Base-by-base conservation (phyloP, 148 eudicot genomes). In the Camellia granthamiana region DNA sequence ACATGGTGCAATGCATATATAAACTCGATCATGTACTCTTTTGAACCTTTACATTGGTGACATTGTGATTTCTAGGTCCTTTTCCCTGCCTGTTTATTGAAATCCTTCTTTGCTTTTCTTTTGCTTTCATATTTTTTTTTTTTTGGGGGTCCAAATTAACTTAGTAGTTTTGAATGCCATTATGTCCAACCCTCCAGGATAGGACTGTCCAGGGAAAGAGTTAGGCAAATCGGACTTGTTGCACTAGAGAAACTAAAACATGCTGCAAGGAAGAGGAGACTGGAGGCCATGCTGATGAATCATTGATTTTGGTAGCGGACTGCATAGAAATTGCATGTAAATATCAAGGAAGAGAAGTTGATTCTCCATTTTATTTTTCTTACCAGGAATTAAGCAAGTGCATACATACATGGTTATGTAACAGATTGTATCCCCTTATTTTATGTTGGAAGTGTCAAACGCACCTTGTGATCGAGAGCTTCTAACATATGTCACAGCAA, bases 151-250 rank as follows among this genome's bases (percentile, higher is more conserved):
- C 76, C 56, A 46, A 19, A 49, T 14, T 12, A 69, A 67, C 2
- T 52, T n/a, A 12, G 58, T 83, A 7, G 63, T 23, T 63, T 16
- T 78, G 14, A 30, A 23, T n/a, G 6, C 7, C 73, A 2, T 38
- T 15, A 2, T 72, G 60, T 75, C 6, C n/a, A 11, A 74, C 42
- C 55, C 81, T 83, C 75, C 92, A 95, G 97, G 92, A 90, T 95
- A 15, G 97, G 98, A 69, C 85, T 95, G 88, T 95, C 98, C 4
- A 87, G 97, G 82, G 98, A 95, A 84, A 88, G 97, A 85, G 97
- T 93, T 7, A 81, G 98, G 88, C 97, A 95, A 78, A 94, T 95
- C 47, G 96, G 97, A 65, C 90, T 95, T 7, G 93, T 93, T 21
- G 98, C 97, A 3, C 77, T 88, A 43, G 97, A 95, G 93, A 95